A percentile compares a stretch with the other conserved stretches of the same genome.
Conservation (phyloP, 306 rosid species). For the Ziziphus jujuba region DNA sequence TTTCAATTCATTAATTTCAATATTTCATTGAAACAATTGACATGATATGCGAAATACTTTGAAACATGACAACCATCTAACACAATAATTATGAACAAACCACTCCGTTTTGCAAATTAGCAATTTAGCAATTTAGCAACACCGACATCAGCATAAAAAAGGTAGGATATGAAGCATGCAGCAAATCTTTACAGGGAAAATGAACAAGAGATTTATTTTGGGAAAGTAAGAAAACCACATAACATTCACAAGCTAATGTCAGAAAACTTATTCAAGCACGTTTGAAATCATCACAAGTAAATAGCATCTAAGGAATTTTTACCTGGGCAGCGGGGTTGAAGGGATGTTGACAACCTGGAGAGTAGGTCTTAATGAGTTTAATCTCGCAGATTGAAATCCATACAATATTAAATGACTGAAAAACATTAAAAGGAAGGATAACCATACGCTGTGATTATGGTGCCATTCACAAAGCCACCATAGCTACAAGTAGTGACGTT, state of each 20-base stretch:
- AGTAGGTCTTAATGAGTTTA: constrained; percentile 22
- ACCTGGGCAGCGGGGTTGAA: constrained; percentile 99
- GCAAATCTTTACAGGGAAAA: not conserved
- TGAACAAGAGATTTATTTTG: not conserved
- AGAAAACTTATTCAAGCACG: constrained; percentile 2
- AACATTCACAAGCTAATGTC: not conserved
- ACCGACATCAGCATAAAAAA: not conserved
- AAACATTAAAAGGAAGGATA: not conserved
- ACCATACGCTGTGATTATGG: constrained; percentile 73
- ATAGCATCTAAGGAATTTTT: constrained; percentile 15
- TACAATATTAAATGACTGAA: constrained; percentile 3
- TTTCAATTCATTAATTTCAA: not conserved
- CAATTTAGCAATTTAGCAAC: not conserved
- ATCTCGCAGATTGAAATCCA: not conserved
- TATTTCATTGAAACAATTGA: not conserved
- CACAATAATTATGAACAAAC: not conserved
- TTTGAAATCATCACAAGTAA: not conserved
- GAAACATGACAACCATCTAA: too few species aligned
- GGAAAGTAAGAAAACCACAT: not conserved
- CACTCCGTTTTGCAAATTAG: not conserved
- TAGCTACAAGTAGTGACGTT: constrained; percentile 83
- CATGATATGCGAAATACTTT: constrained; percentile 9
- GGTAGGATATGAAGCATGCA: not conserved
- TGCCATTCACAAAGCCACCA: constrained; percentile 76
- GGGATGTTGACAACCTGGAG: constrained; percentile 71